Evolutionary conservation across 2,329 filamentous ascomycete genomes (phyloP).

Genomic region (Arthrinium puccinioides): DNA sequence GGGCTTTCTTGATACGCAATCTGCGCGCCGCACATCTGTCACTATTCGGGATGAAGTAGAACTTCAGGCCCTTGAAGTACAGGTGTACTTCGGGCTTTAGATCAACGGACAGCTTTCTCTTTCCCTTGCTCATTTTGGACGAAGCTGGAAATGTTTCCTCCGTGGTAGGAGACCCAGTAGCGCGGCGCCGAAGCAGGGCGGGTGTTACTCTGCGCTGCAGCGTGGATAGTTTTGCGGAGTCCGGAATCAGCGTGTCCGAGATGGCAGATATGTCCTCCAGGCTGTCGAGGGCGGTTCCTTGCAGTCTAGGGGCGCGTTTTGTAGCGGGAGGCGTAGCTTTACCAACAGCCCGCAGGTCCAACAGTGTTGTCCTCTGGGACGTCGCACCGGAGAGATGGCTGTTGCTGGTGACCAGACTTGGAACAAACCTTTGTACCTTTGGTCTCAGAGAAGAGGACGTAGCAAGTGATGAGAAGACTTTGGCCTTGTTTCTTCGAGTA

Average conservation of each 20-base stretch:
- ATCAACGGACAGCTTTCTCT: slow-evolving; percentile 32
- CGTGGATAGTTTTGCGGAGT: slow-evolving; percentile 11
- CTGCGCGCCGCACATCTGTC: slow-evolving; percentile 61
- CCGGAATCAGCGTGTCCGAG: slow-evolving; percentile 21
- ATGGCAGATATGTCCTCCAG: not conserved
- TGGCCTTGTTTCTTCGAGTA: slow-evolving; percentile 22
- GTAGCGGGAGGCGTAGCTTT: too few species aligned
- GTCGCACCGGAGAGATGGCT: too few species aligned
- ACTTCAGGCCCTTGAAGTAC: slow-evolving; percentile 53
- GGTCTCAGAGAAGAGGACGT: too few species aligned
- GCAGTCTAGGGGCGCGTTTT: too few species aligned
- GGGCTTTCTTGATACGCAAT: slow-evolving; percentile 65
- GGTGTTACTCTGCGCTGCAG: slow-evolving; percentile 22
- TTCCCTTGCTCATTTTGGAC: slow-evolving; percentile 34
- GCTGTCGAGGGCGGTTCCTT: too few species aligned
- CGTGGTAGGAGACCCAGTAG: slow-evolving; percentile 3
- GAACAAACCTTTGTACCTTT: slow-evolving; percentile 13
- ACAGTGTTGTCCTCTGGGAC: too few species aligned
- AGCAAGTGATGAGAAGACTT: too few species aligned
- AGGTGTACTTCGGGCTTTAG: slow-evolving; percentile 43
- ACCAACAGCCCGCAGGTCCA: too few species aligned
- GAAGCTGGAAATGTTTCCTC: slow-evolving; percentile 13
- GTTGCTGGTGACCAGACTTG: too few species aligned
- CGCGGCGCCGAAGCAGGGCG: slow-evolving; percentile 14
- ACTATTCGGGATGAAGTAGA: slow-evolving; percentile 78